Evolutionary conservation across 2,329 filamentous ascomycete species (phyloP).

Genomic region (Colletotrichum sp.): DNA sequence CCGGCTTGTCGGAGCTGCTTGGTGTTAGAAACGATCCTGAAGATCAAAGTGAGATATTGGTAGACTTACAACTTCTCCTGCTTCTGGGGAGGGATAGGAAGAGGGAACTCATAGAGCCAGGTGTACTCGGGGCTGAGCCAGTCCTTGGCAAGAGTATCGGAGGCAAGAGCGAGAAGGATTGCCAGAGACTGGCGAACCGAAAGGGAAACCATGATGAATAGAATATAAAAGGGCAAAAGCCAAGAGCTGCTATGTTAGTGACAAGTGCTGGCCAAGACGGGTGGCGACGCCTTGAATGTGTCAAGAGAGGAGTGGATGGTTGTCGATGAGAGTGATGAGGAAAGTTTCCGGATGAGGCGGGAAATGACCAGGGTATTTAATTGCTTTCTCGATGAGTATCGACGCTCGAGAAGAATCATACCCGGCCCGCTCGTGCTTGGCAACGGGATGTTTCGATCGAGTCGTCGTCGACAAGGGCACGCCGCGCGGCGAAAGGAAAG

Average conservation of each 20-base stretch:
- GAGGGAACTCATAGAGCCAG: slow-evolving; percentile 19
- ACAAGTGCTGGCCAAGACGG: slow-evolving; percentile 11
- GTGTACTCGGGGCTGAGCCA: slow-evolving; percentile 17
- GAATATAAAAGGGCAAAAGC: not conserved
- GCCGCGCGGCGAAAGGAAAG: not conserved
- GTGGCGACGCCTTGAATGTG: slow-evolving; percentile 5
- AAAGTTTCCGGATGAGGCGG: not conserved
- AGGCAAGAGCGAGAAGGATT: slow-evolving; percentile 8
- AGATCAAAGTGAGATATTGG: not conserved
- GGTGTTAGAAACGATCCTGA: not conserved
- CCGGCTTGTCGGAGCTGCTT: slow-evolving; percentile 13
- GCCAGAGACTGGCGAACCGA: slow-evolving; percentile 18
- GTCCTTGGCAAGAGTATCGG: slow-evolving; percentile 17
- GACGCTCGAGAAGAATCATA: not conserved
- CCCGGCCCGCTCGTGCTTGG: not conserved
- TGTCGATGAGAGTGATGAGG: slow-evolving; percentile 4
- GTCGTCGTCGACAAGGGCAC: not conserved
- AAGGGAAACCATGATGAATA: slow-evolving; percentile 7
- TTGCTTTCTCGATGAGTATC: not conserved
- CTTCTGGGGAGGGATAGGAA: slow-evolving; percentile 41
- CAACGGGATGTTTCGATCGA: not conserved
- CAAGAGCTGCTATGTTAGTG: not conserved
- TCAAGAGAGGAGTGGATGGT: not conserved
- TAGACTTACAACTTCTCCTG: slow-evolving; percentile 39
- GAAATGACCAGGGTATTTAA: slow-evolving; percentile 9